phyloP scores from a whole-genome alignment of 371 early-diverging fungal species.

The Rhizopus arrhizus region DNA sequence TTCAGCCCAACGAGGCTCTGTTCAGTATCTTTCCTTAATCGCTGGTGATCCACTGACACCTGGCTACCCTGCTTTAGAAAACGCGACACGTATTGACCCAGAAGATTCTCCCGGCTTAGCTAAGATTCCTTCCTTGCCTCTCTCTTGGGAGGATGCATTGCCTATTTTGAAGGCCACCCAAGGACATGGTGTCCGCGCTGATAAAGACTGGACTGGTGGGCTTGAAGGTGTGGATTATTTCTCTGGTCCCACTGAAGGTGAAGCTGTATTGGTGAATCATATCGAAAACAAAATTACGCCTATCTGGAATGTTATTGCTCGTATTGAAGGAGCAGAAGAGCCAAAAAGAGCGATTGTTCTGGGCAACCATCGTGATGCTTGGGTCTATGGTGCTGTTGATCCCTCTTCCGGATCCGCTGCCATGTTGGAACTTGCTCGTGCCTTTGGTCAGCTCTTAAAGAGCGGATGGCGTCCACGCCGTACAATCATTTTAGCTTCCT shows the following conservation, averaged over 20 bases:
- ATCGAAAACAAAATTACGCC: constrained; percentile 60
- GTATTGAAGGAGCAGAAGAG: constrained; percentile 61
- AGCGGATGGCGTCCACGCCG: constrained; percentile 70
- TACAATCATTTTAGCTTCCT: constrained; percentile 67
- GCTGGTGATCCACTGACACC: constrained; percentile 75
- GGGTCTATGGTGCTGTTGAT: constrained; percentile 72
- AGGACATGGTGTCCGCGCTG: constrained; percentile 45
- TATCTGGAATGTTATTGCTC: constrained; percentile 70
- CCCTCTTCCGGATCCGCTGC: constrained; percentile 67
- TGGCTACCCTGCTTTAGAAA: constrained; percentile 58
- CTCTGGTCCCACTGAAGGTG: constrained; percentile 59
- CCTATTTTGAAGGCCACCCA: constrained; percentile 59
- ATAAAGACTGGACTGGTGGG: constrained; percentile 56
- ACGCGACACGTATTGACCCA: constrained; percentile 53
- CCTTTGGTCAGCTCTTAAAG: constrained; percentile 56
- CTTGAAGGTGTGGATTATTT: constrained; percentile 52
- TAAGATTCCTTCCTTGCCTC: constrained; percentile 68
- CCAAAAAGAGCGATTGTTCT: constrained; percentile 49
- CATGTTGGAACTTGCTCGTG: constrained; percentile 62
- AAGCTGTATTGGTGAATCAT: constrained; percentile 58
- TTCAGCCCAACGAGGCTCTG: constrained; percentile 71
- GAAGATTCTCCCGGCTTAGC: constrained; percentile 55
- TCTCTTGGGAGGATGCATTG: constrained; percentile 68
- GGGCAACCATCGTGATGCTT: constrained; percentile 72
- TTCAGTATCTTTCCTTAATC: constrained; percentile 49